Evolutionary conservation across 352 stramenopile species (phyloP), one percentile per base, ranked within the genome.

Genomic region (Globisporangium viniferum): DNA sequence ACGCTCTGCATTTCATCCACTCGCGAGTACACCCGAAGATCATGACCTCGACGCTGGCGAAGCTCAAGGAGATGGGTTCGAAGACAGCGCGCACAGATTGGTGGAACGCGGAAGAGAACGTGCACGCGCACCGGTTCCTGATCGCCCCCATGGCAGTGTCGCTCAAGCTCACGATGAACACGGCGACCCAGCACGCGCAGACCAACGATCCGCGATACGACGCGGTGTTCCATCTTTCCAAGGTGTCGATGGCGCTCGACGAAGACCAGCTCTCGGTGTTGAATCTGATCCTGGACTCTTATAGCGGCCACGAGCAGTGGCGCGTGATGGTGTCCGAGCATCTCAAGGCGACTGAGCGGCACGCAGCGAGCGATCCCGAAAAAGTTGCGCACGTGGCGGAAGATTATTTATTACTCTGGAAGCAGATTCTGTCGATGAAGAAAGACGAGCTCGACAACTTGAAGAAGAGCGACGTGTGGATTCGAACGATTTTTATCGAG

Each of bases 81-180:
- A 90, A 83, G 66, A 67, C 70, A 9, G 76, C 81, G 0, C 78
- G 75, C 10, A 64, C 72, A 0, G 86, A 93, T 54, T 96, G 89
- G 89, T 96, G 88, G 88, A 88, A 83, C n/a, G 59, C 73, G 6
- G 73, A 93, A 15, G 79, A 91, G 41, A 91, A 73, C 24, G 77
- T 80, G 0, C 89, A 94, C 59, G 73, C 82, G 20, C 89, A 96
- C 61, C 77, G 88, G 8, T 97, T 97, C 67, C 48, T 96, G n/a
- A 73, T 97, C 15, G 77, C 84, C 18, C 89, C 89, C 12, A 93
- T 97, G 62, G 82, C 82, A 31, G 84, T 95, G 4, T 80, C 85
- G 15, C 74, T 97, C 35, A 97, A 97, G 73, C 70, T 97, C 51
- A 95, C 86, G 14, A 94, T 97, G 86, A 97, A 97, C 67, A 94